phyloP scores from a whole-genome alignment of 2,329 filamentous ascomycete species.

The Fusarium pseudonygamai region DNA sequence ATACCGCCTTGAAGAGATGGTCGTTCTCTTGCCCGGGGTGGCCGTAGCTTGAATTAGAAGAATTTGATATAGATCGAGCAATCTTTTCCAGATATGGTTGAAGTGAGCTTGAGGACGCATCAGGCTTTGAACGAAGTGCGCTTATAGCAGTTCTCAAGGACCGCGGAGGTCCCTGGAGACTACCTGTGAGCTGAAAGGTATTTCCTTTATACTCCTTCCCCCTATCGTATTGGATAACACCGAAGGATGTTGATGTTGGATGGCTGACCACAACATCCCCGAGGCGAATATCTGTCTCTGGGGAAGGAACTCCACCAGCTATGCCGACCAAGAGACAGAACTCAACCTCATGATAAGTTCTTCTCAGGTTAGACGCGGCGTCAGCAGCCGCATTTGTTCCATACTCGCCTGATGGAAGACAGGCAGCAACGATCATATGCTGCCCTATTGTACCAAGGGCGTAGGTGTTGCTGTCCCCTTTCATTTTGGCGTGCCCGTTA shows the following conservation, averaged over 20 bases:
- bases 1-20: rapidly evolving
- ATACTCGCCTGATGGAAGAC: rapidly evolving
- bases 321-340: not conserved
- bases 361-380: rapidly evolving
- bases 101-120: rapidly evolving
- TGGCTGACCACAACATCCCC: not conserved
- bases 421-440: not conserved
- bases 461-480: not conserved
- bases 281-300: not conserved
- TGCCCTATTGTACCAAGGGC: not conserved
- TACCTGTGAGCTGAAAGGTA: not conserved
- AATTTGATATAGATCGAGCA: rapidly evolving
- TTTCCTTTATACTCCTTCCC: not conserved
- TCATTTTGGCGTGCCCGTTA: rapidly evolving
- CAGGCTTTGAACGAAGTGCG: not conserved
- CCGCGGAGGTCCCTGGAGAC: rapidly evolving
- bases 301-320: rapidly evolving
- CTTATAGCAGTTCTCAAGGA: not conserved
- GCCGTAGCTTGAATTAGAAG: rapidly evolving
- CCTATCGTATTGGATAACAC: rapidly evolving
- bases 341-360: not conserved
- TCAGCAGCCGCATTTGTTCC: not conserved
- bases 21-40: rapidly evolving
- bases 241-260: rapidly evolving
- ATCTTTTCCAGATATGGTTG: rapidly evolving